These are phyloP conservation scores for Kodamaea leandrae DNA, from an alignment of 805 yeast genomes.

Conservation along the genomic window DNA sequence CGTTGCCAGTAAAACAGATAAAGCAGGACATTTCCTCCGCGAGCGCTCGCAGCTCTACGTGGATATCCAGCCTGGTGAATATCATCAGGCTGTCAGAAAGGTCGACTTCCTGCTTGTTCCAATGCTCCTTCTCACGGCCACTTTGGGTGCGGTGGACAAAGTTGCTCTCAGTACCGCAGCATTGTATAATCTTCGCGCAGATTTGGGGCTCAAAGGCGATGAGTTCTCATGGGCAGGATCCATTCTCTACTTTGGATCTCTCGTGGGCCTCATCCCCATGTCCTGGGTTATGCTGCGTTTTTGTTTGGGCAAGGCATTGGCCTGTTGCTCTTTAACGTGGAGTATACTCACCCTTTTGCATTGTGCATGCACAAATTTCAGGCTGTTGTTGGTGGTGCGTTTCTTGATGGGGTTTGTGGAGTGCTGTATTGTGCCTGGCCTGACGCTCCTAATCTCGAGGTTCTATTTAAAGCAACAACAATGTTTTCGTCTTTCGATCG, in stretches of 20 bases:
- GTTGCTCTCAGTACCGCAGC: slow-evolving; percentile 10
- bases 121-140: slow-evolving; percentile 11
- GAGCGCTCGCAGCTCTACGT: slow-evolving; percentile 3
- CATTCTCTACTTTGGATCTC: slow-evolving; percentile 12
- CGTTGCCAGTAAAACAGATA: slow-evolving; percentile 1
- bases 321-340: slow-evolving; percentile 6
- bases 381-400: slow-evolving; percentile 4
- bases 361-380: slow-evolving; percentile 5
- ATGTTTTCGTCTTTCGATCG: slow-evolving; percentile 8
- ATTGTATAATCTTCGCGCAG: slow-evolving; percentile 8
- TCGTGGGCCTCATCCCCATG: slow-evolving; percentile 10
- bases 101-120: slow-evolving; percentile 12
- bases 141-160: slow-evolving; percentile 11
- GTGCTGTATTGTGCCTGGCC: slow-evolving; percentile 8
- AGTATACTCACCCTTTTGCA: slow-evolving; percentile 5
- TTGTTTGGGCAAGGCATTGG: slow-evolving; percentile 9
- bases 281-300: slow-evolving; percentile 9
- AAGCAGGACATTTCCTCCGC: slow-evolving; percentile 5
- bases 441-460: slow-evolving; percentile 5
- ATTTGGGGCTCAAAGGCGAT: slow-evolving; percentile 9
- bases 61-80: slow-evolving; percentile 1
- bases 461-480: slow-evolving; percentile 8
- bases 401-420: slow-evolving; percentile 10
- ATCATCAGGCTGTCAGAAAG: slow-evolving; percentile 8
- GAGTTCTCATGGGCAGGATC: slow-evolving; percentile 13